phyloP scores from a whole-genome alignment of 2,329 filamentous ascomycete genomes.

The Colletotrichum paranaense region DNA sequence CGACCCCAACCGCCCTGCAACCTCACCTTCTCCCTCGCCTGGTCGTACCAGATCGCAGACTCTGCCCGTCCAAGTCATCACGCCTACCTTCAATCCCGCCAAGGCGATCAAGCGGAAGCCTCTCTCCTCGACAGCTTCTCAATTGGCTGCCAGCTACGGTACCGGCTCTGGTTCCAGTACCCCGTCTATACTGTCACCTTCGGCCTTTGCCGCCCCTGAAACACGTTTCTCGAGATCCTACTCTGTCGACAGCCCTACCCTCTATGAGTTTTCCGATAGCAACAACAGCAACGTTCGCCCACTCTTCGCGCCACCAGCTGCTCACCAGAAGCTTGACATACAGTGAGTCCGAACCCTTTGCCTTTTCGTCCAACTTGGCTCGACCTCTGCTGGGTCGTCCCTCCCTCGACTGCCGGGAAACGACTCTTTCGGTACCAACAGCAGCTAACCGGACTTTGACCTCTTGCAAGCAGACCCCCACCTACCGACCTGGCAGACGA shows the following conservation, averaged over 20 bases:
- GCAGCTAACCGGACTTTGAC: conserved; percentile 15
- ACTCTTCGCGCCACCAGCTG: conserved; percentile 33
- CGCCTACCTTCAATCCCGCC: conserved; percentile 23
- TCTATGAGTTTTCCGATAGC: conserved; percentile 66
- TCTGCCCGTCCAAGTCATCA: conserved; percentile 25
- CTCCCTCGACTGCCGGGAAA: conserved; percentile 3
- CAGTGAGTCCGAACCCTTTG: conserved; percentile 32
- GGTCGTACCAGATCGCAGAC: conserved; percentile 37
- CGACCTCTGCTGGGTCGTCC: not conserved
- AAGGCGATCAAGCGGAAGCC: conserved; percentile 68
- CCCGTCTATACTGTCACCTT: conserved; percentile 41
- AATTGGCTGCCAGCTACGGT: conserved; percentile 61
- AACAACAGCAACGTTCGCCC: conserved; percentile 31
- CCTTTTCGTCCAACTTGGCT: conserved; percentile 5
- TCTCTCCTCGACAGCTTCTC: conserved; percentile 65
- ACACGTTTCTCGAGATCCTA: conserved; percentile 65
- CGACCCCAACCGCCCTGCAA: conserved; percentile 33
- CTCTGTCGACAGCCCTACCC: conserved; percentile 69
- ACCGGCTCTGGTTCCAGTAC: conserved; percentile 51
- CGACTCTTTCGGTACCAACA: not conserved
- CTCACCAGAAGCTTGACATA: conserved; percentile 28
- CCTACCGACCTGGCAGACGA: conserved; percentile 19
- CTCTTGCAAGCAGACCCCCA: conserved; percentile 27
- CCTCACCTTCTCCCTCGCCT: conserved; percentile 38
- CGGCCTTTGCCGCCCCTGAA: conserved; percentile 60